Percentiles rank a stretch among this genome's conserved stretches.
These are phyloP conservation scores for Fonsecaea erecta DNA, from an alignment of 2,329 filamentous ascomycete genomes.

Conservation along the genomic window DNA sequence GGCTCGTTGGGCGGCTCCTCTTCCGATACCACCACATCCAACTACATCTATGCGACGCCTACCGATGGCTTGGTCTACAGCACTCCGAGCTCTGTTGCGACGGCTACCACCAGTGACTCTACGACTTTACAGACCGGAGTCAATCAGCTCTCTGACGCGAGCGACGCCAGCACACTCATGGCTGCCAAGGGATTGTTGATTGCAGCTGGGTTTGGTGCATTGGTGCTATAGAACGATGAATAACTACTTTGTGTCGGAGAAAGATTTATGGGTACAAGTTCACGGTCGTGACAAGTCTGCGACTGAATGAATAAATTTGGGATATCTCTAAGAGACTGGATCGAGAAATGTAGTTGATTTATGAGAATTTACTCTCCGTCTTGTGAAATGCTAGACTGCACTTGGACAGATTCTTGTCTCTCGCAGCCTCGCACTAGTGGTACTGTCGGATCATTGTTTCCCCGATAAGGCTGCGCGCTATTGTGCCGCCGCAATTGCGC, in stretches of 20 bases:
- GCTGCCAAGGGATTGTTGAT: slow-evolving; percentile 15
- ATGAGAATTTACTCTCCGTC: not conserved
- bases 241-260: not conserved
- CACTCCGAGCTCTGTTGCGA: not conserved
- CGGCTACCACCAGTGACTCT: slow-evolving; percentile 1
- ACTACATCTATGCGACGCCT: slow-evolving; percentile 4
- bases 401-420: not conserved
- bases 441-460: not conserved
- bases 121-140: not conserved
- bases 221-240: slow-evolving; percentile 22
- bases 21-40: slow-evolving; percentile 7
- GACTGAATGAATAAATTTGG: not conserved
- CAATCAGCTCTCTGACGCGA: not conserved
- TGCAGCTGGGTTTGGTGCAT: slow-evolving; percentile 14
- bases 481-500: not conserved
- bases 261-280: not conserved
- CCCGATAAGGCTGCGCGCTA: slow-evolving; percentile 4
- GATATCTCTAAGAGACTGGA: not conserved
- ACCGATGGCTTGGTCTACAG: not conserved
- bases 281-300: not conserved
- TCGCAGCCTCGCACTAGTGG: not conserved
- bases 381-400: not conserved
- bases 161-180: not conserved
- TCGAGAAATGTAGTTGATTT: not conserved
- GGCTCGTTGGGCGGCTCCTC: not conserved